Base-by-base conservation (phyloP, 805 yeast species). In the Metschnikowia lochheadii region DNA sequence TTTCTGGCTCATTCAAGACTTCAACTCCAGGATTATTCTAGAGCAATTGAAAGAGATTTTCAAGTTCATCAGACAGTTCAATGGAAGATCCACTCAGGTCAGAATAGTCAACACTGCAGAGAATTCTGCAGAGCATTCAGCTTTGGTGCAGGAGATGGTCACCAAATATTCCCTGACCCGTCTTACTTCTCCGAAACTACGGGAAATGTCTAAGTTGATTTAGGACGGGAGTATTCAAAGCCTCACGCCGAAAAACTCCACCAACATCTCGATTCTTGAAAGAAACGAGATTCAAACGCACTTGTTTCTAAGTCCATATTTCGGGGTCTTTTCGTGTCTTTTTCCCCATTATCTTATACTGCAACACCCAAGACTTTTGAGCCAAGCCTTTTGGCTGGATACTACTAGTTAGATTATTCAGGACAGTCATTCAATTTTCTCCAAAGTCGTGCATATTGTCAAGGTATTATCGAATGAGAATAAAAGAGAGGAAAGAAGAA, bases 1-100 rank as follows among this genome's bases (percentile, higher is more conserved):
- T 0, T 61, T 83, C 7, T 82, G 89, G 65, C 56, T 86, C 10
- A 71, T 83, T 47, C 94, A 88, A 35, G 80, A 83, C 57, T 76
- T 84, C 50, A 66, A 70, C 26, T 59, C 72, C 2, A 31, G 55
- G 2, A 41, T 60, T 4, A 68, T 78, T 6, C 56, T 77, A 29
- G 53, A 65, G 4, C 88, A 85, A 60, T 59, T 85, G 8, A 46
- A 64, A 18, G 68, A 68, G 32, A 52, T 76, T 0, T 54, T 77
- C 33, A 55, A 64, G 37, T 52, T 61, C 47, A 46, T 64, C 57
- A 43, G 58, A 43, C 31, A 56, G 8, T 55, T 65, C 15, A 57
- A 60, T 13, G 50, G 55, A 14, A 36, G 50, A 23, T 70, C 74
- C 14, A 55, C 77, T 1, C 80, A 75, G 51, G 54, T 79, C 7